A percentile compares a stretch with the other conserved stretches of the same genome.
phyloP scores from a whole-genome alignment of 225 moss, liverwort and hornwort genomes.

The Pleurozium schreberi region DNA sequence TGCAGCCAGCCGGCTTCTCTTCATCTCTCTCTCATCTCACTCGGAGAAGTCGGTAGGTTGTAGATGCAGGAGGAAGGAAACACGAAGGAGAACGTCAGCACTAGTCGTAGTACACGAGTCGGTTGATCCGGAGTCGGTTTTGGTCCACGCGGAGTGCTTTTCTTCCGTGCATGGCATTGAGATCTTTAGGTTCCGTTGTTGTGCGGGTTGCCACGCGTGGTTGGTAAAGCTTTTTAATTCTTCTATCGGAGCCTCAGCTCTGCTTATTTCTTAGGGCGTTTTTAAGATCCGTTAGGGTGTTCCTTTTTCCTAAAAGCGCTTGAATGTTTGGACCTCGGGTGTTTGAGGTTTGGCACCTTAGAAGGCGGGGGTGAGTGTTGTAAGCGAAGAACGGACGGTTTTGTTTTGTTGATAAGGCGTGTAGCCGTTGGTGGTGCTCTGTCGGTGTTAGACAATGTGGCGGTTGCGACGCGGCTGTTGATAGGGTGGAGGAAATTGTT shows the following conservation, averaged over 20 bases:
- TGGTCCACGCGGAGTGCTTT: not conserved
- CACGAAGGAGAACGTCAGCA: not conserved
- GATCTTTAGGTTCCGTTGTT: not conserved
- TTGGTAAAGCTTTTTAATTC: not conserved
- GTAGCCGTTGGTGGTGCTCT: not conserved
- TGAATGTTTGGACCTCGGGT: not conserved
- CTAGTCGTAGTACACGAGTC: not conserved
- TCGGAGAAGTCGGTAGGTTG: conserved; percentile 14
- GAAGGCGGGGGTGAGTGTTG: not conserved
- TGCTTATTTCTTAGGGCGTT: not conserved
- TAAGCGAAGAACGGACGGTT: not conserved
- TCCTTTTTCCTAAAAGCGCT: not conserved
- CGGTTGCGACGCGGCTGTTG: not conserved
- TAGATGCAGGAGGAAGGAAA: not conserved
- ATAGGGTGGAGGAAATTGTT: not conserved
- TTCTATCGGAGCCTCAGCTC: not conserved
- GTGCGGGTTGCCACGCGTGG: not conserved
- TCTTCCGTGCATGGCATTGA: not conserved
- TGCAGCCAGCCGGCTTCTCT: not conserved
- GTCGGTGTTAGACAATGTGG: conserved; percentile 14
- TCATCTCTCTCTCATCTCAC: not conserved
- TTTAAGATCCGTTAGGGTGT: not conserved
- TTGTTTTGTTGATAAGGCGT: not conserved
- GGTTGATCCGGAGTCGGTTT: not conserved
- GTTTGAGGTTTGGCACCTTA: not conserved